phyloP scores from a whole-genome alignment of 805 yeast species.

The Saccharomyces jurei region DNA sequence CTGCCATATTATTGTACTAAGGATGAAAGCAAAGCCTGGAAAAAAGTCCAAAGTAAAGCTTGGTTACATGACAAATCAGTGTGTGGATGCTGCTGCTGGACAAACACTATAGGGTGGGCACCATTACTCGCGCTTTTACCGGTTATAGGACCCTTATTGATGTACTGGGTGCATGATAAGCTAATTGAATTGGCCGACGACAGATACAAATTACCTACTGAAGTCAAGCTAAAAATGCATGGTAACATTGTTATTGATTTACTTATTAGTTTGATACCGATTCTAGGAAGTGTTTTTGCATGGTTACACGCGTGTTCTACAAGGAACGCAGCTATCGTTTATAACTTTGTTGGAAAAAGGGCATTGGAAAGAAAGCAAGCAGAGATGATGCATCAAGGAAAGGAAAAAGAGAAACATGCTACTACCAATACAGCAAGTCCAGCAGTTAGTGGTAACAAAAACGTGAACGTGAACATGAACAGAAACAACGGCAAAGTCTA shows the following conservation, averaged over 20 bases:
- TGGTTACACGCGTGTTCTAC: conserved; percentile 86
- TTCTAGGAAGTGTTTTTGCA: conserved; percentile 66
- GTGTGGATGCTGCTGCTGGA: conserved; percentile 60
- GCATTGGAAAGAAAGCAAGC: conserved; percentile 12
- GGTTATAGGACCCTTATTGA: conserved; percentile 71
- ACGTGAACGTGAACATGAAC: background rate
- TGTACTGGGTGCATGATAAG: conserved; percentile 73
- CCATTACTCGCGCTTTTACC: conserved; percentile 71
- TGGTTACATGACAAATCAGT: conserved; percentile 84
- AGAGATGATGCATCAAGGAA: background rate
- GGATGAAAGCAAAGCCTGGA: conserved; percentile 63
- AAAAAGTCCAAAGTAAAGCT: conserved; percentile 62
- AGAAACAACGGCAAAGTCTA: background rate
- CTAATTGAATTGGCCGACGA: conserved; percentile 52
- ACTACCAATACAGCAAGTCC: background rate
- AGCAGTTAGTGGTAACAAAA: background rate
- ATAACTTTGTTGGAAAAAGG: conserved; percentile 32
- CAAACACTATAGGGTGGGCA: conserved; percentile 67
- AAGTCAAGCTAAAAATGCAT: conserved; percentile 59
- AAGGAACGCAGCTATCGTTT: conserved; percentile 76
- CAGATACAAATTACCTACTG: conserved; percentile 48
- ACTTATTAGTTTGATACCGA: conserved; percentile 66
- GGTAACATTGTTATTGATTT: conserved; percentile 71
- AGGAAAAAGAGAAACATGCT: background rate
- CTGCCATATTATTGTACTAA: conserved; percentile 49